Percentiles rank a stretch among this genome's conserved stretches.
Conservation (phyloP, 1,284 basidiomycete genomes). For the Schizophyllum commune region DNA sequence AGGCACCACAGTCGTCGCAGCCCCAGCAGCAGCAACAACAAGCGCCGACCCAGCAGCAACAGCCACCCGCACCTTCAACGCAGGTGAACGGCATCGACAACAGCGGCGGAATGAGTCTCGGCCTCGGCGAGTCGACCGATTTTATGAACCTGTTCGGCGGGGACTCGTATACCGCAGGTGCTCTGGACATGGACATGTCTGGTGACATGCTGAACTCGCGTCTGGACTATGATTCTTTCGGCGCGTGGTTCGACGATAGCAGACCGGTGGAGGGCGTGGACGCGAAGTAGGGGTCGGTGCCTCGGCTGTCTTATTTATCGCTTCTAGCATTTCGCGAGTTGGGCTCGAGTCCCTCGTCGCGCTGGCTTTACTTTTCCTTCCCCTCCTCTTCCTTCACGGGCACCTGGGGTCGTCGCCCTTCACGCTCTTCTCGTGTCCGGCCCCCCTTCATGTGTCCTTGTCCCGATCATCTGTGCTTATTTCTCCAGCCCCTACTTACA, state of each 20-base stretch:
- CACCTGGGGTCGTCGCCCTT: too few species aligned
- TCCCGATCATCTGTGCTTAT: not conserved
- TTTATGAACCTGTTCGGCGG: conserved; percentile 32
- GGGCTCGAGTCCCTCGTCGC: too few species aligned
- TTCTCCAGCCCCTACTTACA: not conserved
- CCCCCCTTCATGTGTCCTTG: too few species aligned
- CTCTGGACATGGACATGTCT: too few species aligned
- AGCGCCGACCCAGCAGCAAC: conserved; percentile 13
- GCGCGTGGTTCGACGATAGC: conserved; percentile 45
- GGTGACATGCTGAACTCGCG: too few species aligned
- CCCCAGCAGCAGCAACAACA: conserved; percentile 15
- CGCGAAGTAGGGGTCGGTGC: not conserved
- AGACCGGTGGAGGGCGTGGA: not conserved
- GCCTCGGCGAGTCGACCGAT: conserved; percentile 16
- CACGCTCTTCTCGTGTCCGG: too few species aligned
- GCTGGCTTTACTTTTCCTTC: too few species aligned
- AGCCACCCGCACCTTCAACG: conserved; percentile 9
- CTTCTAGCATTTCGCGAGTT: too few species aligned
- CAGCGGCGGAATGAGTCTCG: conserved; percentile 24
- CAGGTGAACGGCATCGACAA: conserved; percentile 13
- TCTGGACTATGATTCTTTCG: too few species aligned
- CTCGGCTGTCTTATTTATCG: conserved; percentile 4
- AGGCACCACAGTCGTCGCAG: conserved; percentile 23
- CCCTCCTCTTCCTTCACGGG: too few species aligned
- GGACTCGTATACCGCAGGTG: too few species aligned